Evolutionary conservation across 208 protist genomes (phyloP), one percentile per base, ranked within the genome.

Genomic region (Acanthamoeba castellanii): DNA sequence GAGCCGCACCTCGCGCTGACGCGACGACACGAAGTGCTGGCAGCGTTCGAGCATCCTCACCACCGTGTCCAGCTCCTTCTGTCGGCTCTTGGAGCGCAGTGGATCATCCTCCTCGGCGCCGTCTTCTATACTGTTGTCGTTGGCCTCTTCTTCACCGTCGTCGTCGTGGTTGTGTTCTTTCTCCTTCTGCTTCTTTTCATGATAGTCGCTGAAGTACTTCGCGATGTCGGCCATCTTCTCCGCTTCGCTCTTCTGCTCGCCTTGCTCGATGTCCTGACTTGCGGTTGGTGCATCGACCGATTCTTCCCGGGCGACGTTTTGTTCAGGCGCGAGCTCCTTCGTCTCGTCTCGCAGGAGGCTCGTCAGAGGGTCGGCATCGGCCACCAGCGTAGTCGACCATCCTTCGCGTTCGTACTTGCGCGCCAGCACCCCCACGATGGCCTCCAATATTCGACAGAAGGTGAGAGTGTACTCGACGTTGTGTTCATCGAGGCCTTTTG

Each of bases 61-160:
- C 64, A 92, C 59, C 25, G 85, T 92, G 37, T 92, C 85, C 85
- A 55, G 7, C 45, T 94, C 66, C 32, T 94, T 94, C 50, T 94
- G 16, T 61, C 47, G 22, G 25, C 70, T 94, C 70, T 94, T 55
- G 5, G 11, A 57, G 37, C 47, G 14, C 30, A 52, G 90, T 8
- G 59, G 64, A 8, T 82, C 9, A 66, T 30, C 45, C 22, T 11
- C 47, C 61, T 92, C 87, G 22, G 18, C 64, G 27, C 72, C 87
- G 7, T 92, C 20, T 92, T 92, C 64, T 70, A 11, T 47, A 11
- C 4, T 47, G 45, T 47, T 2, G 45, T 47, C 45, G 45, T 0
- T 2, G 37, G 37, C 37, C 3, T 42, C 37, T 3, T 47, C 45
- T 13, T 47, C 45, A 47, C 45, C 7, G 7, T n/a, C 57, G 30